phyloP scores from a whole-genome alignment of 768 basidiomycete species.

The Termitomyces sp. region DNA sequence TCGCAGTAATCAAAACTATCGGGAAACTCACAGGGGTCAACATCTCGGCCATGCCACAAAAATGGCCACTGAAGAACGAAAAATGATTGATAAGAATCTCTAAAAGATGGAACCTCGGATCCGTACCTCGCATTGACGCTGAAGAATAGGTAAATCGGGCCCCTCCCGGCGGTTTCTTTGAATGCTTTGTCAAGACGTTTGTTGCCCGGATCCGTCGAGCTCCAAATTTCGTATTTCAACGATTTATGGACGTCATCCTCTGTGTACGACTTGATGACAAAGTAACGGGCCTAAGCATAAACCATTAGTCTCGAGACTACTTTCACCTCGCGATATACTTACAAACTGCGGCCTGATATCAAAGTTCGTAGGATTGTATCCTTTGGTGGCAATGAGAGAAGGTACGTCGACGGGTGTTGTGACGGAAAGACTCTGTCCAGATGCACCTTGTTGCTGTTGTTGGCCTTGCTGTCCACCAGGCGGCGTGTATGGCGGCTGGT shows the following conservation, averaged over 20 bases:
- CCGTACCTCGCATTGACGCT: constrained; percentile 86
- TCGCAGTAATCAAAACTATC: not conserved
- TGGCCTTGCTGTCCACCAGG: constrained; percentile 16
- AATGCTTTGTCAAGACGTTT: constrained; percentile 97
- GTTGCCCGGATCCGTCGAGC: constrained; percentile 94
- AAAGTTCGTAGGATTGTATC: constrained; percentile 85
- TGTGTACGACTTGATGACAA: constrained; percentile 98
- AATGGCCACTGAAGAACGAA: constrained; percentile 66
- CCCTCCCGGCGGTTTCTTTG: constrained; percentile 86
- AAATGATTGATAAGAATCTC: not conserved
- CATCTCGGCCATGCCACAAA: constrained; percentile 99
- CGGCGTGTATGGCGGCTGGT: constrained; percentile 28
- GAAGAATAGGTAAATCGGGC: constrained; percentile 97
- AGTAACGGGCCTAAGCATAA: constrained; percentile 69
- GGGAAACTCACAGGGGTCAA: constrained; percentile 65
- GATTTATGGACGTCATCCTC: constrained; percentile 99
- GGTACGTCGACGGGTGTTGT: constrained; percentile 83
- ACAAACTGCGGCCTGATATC: constrained; percentile 78
- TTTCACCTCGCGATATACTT: constrained; percentile 20
- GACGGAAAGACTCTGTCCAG: constrained; percentile 38
- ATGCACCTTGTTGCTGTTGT: constrained; percentile 14
- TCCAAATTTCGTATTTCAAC: constrained; percentile 97
- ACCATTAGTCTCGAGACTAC: not conserved
- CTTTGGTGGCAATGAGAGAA: constrained; percentile 78
- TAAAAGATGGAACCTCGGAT: not conserved